Base-by-base conservation (phyloP, 805 yeast genomes). In the Yarrowia osloensis region DNA sequence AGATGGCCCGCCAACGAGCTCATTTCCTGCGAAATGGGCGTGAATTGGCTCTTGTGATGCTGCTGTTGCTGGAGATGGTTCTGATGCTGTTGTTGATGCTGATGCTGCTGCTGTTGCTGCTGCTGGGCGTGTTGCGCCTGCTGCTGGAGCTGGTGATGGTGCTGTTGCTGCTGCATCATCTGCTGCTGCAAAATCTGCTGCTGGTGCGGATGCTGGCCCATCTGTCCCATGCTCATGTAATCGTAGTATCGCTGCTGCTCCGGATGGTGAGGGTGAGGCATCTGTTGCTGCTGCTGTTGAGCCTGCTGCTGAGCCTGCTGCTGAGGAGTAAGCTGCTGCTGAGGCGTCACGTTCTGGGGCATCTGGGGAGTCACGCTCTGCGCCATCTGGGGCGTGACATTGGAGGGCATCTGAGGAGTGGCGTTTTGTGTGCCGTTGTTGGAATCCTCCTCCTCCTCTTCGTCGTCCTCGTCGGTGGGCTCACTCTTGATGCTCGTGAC, bases 401-500 rank as follows among this genome's bases (percentile, higher is more conserved):
- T 49, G 47, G 62, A 19, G 22, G 29, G 24, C 69, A 68, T 37
- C 35, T 35, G 35, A 42, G 68, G 49, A 11, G 37, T 67, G 54
- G 68, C 52, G 33, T 31, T 33, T 22, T 68, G 46, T 13, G 52
- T 54, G 28, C 24, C 66, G 15, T 49, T 26, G 35, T 49, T 40
- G 63, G 61, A 33, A 9, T 49, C 67, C 12, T 28, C 67, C 12
- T 63, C 67, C 11, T 50, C 63, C 3, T 46, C 67, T 19, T 46
- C 67, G 28, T 29, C 67, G 17, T 62, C 59, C n/a, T 47, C 68
- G 15, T 47, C 67, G 9, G 50, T 49, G n/a, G 68, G 65, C 40
- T 67, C 68, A n/a, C 66, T 61, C 54, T 61, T 61, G 44, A 61
- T 24, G 54, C 66, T 61, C 15, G 66, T 44, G 31, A 61, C 33